A percentile compares a stretch with the other conserved stretches of the same genome.
These are phyloP conservation scores for Coemansia sp. DNA, from an alignment of 192 early-diverging fungal species.

Conservation along the genomic window DNA sequence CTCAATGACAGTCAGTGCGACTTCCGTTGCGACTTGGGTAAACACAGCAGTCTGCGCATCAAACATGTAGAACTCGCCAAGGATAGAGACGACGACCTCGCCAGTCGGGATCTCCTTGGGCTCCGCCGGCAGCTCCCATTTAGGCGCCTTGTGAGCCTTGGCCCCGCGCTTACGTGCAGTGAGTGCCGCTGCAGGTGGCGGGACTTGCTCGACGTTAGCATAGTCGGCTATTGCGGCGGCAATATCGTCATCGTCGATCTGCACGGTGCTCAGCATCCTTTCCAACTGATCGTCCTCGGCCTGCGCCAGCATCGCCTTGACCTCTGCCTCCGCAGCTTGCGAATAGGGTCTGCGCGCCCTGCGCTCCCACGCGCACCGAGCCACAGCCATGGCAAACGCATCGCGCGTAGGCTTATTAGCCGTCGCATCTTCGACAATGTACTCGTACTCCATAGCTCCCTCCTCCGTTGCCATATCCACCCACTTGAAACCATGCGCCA, in stretches of 20 bases:
- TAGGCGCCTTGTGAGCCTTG: constrained; percentile 6
- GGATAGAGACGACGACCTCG: constrained; percentile 52
- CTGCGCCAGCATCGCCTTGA: constrained; percentile 25
- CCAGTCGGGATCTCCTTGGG: constrained; percentile 44
- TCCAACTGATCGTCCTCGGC: constrained; percentile 48
- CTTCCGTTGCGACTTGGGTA: constrained; percentile 58
- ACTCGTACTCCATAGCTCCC: constrained; percentile 25
- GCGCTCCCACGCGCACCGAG: constrained; percentile 49
- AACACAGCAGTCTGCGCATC: constrained; percentile 59
- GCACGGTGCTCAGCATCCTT: constrained; percentile 33
- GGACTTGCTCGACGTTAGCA: not conserved
- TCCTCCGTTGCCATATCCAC: constrained; percentile 7
- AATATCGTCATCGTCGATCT: constrained; percentile 34
- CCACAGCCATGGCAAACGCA: constrained; percentile 41
- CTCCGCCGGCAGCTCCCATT: constrained; percentile 32
- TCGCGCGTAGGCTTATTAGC: constrained; percentile 23
- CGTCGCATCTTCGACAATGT: constrained; percentile 23
- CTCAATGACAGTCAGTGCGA: constrained; percentile 42
- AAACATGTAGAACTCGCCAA: constrained; percentile 69
- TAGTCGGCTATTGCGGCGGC: constrained; percentile 6
- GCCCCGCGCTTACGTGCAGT: constrained; percentile 5
- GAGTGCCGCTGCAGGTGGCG: constrained; percentile 10
- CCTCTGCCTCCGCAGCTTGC: constrained; percentile 29
- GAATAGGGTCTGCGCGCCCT: constrained; percentile 26
- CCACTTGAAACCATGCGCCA: constrained; percentile 43